Evolutionary conservation across 495 filamentous ascomycete genomes (phyloP), one percentile per base, ranked within the genome.

Genomic region (Lasiosphaeria hispida): DNA sequence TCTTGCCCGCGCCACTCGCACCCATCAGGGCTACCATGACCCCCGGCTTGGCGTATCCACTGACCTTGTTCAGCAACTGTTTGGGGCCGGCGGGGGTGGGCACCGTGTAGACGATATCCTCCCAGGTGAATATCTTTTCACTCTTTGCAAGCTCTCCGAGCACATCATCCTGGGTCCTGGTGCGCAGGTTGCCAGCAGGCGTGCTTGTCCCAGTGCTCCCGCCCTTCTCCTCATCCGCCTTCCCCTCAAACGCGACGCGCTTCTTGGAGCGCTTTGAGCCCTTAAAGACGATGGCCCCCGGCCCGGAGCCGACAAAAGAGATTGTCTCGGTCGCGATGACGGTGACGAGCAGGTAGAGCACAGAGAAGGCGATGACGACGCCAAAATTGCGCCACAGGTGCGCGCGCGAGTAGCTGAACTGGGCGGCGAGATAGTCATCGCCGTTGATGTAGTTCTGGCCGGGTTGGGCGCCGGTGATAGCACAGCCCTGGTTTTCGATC

Each of bases 311-410:
- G 53, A 55, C 59, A 52, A 70, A 70, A 77, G 85, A 18, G 74
- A 77, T 44, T 80, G 80, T 2, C 75, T 87, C 84, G 14, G 81
- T 75, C 9, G 80, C 85, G 41, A 85, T 48, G 43, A 87, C 75
- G 0, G 88, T 90, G 38, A 92, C 74, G 19, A 85, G 45, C 33
- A 92, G 80, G 55, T 91, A 92, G 1, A 89, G 72, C 10, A 87
- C 79, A 0, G 76, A 80, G 51, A 89, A 91, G 13, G 85, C 87
- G 40, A 90, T 79, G 38, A 91, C 62, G 15, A 92, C 85, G 48
- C 86, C 89, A 64, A 88, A 90, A 67, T 94, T 92, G 14, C 88
- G 85, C 90, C 90, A 94, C 14, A 92, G 68, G 63, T 94, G 80
- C 11, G 69, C 63, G 1, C 84, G 81, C 4, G 75, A 80, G 64